Base-by-base conservation (phyloP, 495 filamentous ascomycete genomes). In the Aspergillus mulundensis region DNA sequence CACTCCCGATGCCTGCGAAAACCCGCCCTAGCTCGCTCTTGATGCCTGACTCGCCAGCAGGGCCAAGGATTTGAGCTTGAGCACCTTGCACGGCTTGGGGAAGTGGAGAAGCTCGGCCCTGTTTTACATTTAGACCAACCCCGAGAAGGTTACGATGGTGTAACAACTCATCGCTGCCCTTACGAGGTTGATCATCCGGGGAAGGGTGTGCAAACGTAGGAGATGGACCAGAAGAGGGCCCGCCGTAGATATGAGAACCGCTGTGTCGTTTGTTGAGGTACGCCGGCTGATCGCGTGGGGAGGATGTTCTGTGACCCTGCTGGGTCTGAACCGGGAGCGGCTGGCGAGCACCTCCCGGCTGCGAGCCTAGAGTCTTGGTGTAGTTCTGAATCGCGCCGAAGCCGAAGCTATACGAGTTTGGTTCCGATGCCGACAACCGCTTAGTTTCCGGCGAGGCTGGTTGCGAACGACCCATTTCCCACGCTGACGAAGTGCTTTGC, bases 81-180 rank as follows among this genome's bases (percentile, higher is more conserved):
- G 90, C 91, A 16, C 91, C 91, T 64, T 96, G 91, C 3, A 96
- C 91, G 10, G 91, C 91, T 70, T 96, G 91, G 6, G 91, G 91
- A 15, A 95, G 74, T 0, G 91, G 91, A 20, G 91, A 96, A n/a
- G 75, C 71, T 24, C 77, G 78, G n/a, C 70, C 64, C 20, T 75
- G 70, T 56, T 77, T 78, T 23, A 66, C 70, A 47, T 80, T 74
- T n/a, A 70, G 57, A 23, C 72, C 66, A 12, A 79, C 63, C 0
- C 73, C 67, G 28, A 81, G 71, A 19, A 79, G 66, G 57, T 63
- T 77, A 32, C 77, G 69, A 53, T 74, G 75, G 19, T 77, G 73
- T 10, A 71, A 50, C 21, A 74, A 64, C 39, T 85, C 78, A 38
- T 85, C 80, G 51, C 87, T 88, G 20, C 87, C 84, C 46, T 84